These are phyloP conservation scores for Suillus fuscotomentosus DNA, from an alignment of 768 basidiomycete genomes.

Conservation along the genomic window DNA sequence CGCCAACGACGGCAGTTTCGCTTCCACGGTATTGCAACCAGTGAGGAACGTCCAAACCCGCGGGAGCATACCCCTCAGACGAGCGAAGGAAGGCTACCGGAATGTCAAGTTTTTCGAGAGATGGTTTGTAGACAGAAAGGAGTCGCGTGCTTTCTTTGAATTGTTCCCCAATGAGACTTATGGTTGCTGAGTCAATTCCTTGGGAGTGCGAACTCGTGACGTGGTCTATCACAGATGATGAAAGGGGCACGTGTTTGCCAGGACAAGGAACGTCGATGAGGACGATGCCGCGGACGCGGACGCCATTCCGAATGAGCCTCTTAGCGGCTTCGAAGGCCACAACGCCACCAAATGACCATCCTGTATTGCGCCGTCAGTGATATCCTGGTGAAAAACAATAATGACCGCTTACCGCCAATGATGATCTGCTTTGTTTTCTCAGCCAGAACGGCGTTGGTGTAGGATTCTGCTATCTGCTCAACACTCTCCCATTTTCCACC, in stretches of 20 bases:
- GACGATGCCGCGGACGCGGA: slow-evolving; percentile 53
- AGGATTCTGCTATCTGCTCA: slow-evolving; percentile 50
- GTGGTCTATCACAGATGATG: slow-evolving; percentile 50
- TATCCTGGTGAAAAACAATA: slow-evolving; percentile 11
- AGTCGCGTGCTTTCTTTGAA: slow-evolving; percentile 48
- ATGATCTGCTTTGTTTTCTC: slow-evolving; percentile 4
- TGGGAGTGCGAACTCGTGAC: slow-evolving; percentile 35
- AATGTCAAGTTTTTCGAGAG: slow-evolving; percentile 22
- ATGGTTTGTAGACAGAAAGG: slow-evolving; percentile 46
- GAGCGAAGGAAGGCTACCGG: slow-evolving; percentile 55
- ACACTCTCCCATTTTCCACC: slow-evolving; percentile 48
- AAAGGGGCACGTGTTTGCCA: slow-evolving; percentile 47
- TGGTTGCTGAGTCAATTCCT: slow-evolving; percentile 29
- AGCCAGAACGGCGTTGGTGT: slow-evolving; percentile 29
- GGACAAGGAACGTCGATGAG: slow-evolving; percentile 71
- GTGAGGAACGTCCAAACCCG: slow-evolving; percentile 35
- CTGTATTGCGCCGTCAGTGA: slow-evolving; percentile 30
- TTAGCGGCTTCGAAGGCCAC: slow-evolving; percentile 65
- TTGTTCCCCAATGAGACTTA: slow-evolving; percentile 41
- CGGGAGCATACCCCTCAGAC: slow-evolving; percentile 40
- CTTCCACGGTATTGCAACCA: slow-evolving; percentile 54
- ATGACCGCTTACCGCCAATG: slow-evolving; percentile 16
- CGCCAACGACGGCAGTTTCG: slow-evolving; percentile 27
- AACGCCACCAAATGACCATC: slow-evolving; percentile 81
- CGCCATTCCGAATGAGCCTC: slow-evolving; percentile 40